phyloP scores from a whole-genome alignment of 345 rosid genomes.

The Boechera divaricarpa region DNA sequence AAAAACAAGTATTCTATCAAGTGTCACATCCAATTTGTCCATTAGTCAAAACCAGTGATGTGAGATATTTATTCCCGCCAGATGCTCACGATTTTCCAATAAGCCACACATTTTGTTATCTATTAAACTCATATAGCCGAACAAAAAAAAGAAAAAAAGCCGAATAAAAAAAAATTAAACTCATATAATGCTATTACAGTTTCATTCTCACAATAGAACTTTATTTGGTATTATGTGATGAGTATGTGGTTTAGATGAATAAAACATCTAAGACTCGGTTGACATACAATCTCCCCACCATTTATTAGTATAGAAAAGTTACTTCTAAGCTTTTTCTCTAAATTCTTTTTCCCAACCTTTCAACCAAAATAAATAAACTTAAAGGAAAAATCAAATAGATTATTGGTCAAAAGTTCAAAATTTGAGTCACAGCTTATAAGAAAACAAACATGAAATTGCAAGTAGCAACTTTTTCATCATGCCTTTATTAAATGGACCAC shows the following conservation, averaged over 20 bases:
- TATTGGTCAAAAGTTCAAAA: background rate
- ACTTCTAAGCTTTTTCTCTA: background rate
- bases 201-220: background rate
- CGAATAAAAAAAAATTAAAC: too few relatives aligned
- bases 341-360: background rate
- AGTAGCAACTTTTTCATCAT: background rate
- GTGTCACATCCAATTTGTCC: conserved; percentile 6
- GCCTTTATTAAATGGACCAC: background rate
- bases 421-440: background rate
- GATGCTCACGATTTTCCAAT: background rate
- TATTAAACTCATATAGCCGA: too few relatives aligned
- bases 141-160: too few relatives aligned
- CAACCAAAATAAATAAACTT: background rate
- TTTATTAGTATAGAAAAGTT: background rate
- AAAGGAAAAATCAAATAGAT: background rate
- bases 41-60: background rate
- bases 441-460: background rate
- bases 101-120: background rate
- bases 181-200: background rate
- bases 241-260: background rate
- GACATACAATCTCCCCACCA: background rate
- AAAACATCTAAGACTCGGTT: background rate
- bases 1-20: background rate
- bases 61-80: conserved; percentile 7
- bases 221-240: background rate